Evolutionary conservation across 352 stramenopile genomes (phyloP), one percentile per base, ranked within the genome.

Genomic region (Phytophthora aleatoria): DNA sequence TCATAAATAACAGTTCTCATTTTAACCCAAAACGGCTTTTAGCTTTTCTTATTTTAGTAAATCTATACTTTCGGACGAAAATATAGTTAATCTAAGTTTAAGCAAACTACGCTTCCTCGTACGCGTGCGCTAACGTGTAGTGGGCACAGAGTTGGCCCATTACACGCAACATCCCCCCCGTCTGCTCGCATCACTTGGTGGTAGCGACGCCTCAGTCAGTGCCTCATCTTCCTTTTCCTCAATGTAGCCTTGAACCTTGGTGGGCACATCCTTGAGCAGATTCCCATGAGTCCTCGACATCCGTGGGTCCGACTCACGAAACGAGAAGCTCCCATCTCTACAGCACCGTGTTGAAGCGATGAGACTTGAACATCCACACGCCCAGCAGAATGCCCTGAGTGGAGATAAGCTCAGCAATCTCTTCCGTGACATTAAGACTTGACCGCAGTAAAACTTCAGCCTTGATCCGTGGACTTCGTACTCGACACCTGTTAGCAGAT

Each of bases 301-400:
- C 33, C 12, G 6, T 9, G 7, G 15, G 33, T 13, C 33, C 33
- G 12, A 2, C 3, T 5, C 33, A 38, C 8, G 33, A 38, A 12
- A 38, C 33, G 6, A 38, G 9, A 38, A 38, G 33, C 9, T 38
- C 33, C 33, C 33, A 38, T 38, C 9, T 5, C 8, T 38, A 3
- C 9, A 12, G 6, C 9, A 38, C 33, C 33, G 5, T 38, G 15
- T 41, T 53, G 24, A 35, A n/a, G 8, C 45, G 45, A 27, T 52
- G 45, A 3, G 0, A 13, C 5, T 44, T 28, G 30, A 64, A 20
- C 47, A 7, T 6, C 3, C 44, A 9, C 1, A 57, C 41, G 1
- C 41, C 56, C 3, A 64, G 16, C 5, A 57, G 6, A 26, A 64
- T 64, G 3, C 27, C 36, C 36, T 64, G 45, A 16, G 50, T 64